These are phyloP conservation scores for Ajuga reptans DNA, from an alignment of 305 asterid species.

Conservation along the genomic window DNA sequence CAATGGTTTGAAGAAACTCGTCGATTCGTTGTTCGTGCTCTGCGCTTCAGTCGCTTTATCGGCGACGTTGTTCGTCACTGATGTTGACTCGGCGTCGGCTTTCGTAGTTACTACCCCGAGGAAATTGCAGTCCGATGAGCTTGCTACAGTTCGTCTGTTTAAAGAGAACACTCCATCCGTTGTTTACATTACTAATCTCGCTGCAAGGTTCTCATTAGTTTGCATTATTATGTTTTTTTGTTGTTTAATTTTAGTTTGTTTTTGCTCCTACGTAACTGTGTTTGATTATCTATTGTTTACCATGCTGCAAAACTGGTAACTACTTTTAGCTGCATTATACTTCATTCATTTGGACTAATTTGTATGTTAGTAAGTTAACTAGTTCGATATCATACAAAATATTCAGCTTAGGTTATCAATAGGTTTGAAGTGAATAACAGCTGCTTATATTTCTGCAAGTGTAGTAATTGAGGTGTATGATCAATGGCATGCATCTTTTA, in stretches of 20 bases:
- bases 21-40: conserved; percentile 56
- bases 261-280: not conserved
- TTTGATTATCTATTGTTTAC: not conserved
- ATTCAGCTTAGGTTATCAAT: not conserved
- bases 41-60: conserved; percentile 83
- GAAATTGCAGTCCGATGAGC: conserved; percentile 88
- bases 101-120: conserved; percentile 59
- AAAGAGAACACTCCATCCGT: conserved; percentile 92
- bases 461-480: not conserved
- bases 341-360: not conserved
- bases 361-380: not conserved
- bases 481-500: not conserved
- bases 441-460: not conserved
- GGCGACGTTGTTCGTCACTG: conserved; percentile 42
- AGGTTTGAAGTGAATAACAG: not conserved
- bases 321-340: not conserved
- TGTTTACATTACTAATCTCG: conserved; percentile 88
- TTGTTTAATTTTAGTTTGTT: not conserved
- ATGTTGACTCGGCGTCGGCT: conserved; percentile 71
- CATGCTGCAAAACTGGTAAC: not conserved
- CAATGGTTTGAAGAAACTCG: conserved; percentile 39
- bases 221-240: not conserved
- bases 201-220: conserved; percentile 45
- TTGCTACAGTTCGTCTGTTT: conserved; percentile 87
- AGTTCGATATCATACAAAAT: not conserved